Evolutionary conservation across 1,284 basidiomycete genomes (phyloP).

Genomic region (Peniophora sp.): DNA sequence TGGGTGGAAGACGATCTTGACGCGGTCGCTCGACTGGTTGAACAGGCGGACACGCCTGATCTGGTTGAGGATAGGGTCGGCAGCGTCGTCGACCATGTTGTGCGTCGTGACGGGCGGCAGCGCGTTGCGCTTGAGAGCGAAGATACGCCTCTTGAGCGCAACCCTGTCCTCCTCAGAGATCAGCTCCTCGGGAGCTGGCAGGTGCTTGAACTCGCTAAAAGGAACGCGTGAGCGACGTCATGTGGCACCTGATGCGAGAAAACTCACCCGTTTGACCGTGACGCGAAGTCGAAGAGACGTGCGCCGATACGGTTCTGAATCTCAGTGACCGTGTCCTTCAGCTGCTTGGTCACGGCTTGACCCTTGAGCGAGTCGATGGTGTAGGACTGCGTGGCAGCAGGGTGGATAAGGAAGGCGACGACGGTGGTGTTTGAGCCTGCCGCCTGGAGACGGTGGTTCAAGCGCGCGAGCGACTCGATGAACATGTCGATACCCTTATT

Average conservation of each 20-base stretch:
- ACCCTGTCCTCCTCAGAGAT: slow-evolving; percentile 91
- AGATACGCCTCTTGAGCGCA: slow-evolving; percentile 92
- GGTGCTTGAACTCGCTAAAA: slow-evolving; percentile 68
- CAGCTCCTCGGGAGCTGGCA: slow-evolving; percentile 69
- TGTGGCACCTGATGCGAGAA: slow-evolving; percentile 2
- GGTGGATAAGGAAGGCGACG: slow-evolving; percentile 99
- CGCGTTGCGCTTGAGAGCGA: slow-evolving; percentile 90
- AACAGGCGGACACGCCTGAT: slow-evolving; percentile 90
- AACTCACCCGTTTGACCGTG: slow-evolving; percentile 79
- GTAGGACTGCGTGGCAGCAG: slow-evolving; percentile 92
- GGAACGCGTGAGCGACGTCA: slow-evolving; percentile 1
- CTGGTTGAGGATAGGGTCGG: slow-evolving; percentile 92
- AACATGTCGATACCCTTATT: slow-evolving; percentile 99
- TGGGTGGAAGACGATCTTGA: slow-evolving; percentile 97
- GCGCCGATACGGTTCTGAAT: slow-evolving; percentile 91
- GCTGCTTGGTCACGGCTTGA: slow-evolving; percentile 94
- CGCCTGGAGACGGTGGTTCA: slow-evolving; percentile 86
- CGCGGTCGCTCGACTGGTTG: slow-evolving; percentile 76
- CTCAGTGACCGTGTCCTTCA: slow-evolving; percentile 90
- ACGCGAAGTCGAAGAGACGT: slow-evolving; percentile 89
- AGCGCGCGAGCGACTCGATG: slow-evolving; percentile 89
- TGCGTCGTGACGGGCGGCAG: slow-evolving; percentile 93
- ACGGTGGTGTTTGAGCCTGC: slow-evolving; percentile 76
- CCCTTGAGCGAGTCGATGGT: slow-evolving; percentile 97
- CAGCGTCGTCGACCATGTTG: slow-evolving; percentile 93